A percentile compares a stretch with the other conserved stretches of the same genome.
phyloP scores from a whole-genome alignment of 2,329 filamentous ascomycete genomes.

The Nakataea oryzae region DNA sequence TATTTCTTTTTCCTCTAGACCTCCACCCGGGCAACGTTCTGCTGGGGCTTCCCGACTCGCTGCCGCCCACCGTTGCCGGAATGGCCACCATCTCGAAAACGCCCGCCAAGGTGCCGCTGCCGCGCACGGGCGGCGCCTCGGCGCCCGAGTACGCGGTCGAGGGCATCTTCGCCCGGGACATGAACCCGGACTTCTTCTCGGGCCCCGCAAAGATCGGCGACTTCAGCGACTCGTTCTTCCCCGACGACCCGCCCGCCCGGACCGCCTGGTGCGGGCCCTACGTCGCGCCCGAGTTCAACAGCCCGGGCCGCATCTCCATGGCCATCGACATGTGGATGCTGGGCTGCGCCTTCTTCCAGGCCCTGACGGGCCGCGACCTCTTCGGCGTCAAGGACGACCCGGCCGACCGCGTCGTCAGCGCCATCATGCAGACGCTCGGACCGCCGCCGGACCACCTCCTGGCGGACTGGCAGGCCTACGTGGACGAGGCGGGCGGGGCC shows the following conservation, averaged over 20 bases:
- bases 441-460: not conserved
- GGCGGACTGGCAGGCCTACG: not conserved
- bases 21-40: not conserved
- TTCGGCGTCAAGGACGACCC: not conserved
- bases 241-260: not conserved
- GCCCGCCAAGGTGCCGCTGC: not conserved
- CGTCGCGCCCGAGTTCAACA: not conserved
- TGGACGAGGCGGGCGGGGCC: not conserved
- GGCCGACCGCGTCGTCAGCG: not conserved
- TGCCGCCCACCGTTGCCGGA: not conserved
- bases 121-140: no score
- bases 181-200: not conserved
- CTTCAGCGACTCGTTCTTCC: not conserved
- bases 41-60: not conserved
- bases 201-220: not conserved
- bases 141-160: not conserved
- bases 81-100: not conserved
- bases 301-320: not conserved
- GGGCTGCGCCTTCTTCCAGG: not conserved
- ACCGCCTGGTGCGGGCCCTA: not conserved
- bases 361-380: not conserved
- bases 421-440: not conserved
- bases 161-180: not conserved
- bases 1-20: not conserved
- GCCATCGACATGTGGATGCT: not conserved